Base-by-base conservation (phyloP, 495 filamentous ascomycete genomes). In the Podospora australis region DNA sequence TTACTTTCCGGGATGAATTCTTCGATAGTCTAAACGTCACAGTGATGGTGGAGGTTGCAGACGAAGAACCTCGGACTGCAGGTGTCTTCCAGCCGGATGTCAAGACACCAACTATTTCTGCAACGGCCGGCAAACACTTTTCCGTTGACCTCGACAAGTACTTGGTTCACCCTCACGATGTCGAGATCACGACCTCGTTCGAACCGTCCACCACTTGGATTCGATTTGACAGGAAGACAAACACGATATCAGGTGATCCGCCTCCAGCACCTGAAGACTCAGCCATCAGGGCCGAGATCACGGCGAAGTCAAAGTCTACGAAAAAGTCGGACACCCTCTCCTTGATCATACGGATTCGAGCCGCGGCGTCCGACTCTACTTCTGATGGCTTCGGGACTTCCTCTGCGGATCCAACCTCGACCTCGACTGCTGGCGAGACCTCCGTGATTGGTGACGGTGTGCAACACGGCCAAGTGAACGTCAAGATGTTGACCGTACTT, bases 51-150 rank as follows among this genome's bases (percentile, higher is more conserved):
- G 62, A 77, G n/a, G 70, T 83, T 14, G 20, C 30, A 13, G 20
- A 21, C 19, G 36, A 26, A 3, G 36, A 5, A 20, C 4, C 28
- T 4, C 22, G 36, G 20, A 54, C 60, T 1, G 49, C 64, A 0
- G 38, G 43, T 8, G 34, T 74, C 22, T 75, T 75, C 56, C 65
- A 64, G 20, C 67, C 55, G 8, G 60, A 62, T 9, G 42, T 71
- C 1, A n/a, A 5, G 13, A 10, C 13, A 16, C 63, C 63, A 14
- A 56, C 59, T 8, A 62, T 77, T 13, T 78, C 83, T 52, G 72
- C 79, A 1, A 80, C 76, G 1, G 66, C 78, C 11, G 88, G 88
- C 3, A 56, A 79, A 36, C 66, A 72, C 22, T 89, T 96, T 49
- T 69, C 59, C 13, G 84, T 86, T 39, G 69, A 75, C 4, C 72